Base-by-base conservation (phyloP, 805 yeast species). In the Kluyveromyces dobzhanskii region DNA sequence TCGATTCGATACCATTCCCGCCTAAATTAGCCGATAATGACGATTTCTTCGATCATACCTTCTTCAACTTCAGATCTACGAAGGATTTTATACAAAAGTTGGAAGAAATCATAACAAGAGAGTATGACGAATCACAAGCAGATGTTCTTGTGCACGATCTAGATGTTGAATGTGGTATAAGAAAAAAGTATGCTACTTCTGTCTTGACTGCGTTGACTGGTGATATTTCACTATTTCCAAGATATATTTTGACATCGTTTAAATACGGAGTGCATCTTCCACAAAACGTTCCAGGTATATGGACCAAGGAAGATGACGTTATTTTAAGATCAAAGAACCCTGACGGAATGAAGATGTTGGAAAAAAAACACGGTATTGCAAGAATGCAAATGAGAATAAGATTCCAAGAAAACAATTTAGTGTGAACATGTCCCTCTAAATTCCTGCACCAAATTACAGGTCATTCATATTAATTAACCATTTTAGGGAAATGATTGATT, bases 261-360 rank as follows among this genome's bases (percentile, higher is more conserved):
- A 60, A 61, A 43, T 57, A 64, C 18, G 65, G 65, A 25, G 55
- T 60, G 12, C 65, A 67, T 43, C 73, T 72, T 9, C 73, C 73
- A 27, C 45, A 48, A 38, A 53, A 65, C 38, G 62, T 61, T 7
- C 64, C 67, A n/a, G 73, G 72, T 38, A 62, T 69, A 32, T 69
- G 73, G 73, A 67, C 71, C 2, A 48, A 59, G 19, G 66, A 63
- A 34, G 71, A 69, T 54, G 73, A 69, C 44, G 60, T 51, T 13
- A 54, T 57, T 44, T 46, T 68, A 38, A 61, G 54, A 37, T 42
- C 55, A 18, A 57, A 53, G 17, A 59, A 56, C 30, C 59, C 52
- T n/a, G 65, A 60, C 3, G 64, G 63, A 28, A 30, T 64, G 37
- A 58, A 57, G 23, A 44, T 50, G 30, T 43, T 68, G 41, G 53